Evolutionary conservation across 352 stramenopile genomes (phyloP), one percentile per base, ranked within the genome.

Genomic region (Globisporangium carolinianum): DNA sequence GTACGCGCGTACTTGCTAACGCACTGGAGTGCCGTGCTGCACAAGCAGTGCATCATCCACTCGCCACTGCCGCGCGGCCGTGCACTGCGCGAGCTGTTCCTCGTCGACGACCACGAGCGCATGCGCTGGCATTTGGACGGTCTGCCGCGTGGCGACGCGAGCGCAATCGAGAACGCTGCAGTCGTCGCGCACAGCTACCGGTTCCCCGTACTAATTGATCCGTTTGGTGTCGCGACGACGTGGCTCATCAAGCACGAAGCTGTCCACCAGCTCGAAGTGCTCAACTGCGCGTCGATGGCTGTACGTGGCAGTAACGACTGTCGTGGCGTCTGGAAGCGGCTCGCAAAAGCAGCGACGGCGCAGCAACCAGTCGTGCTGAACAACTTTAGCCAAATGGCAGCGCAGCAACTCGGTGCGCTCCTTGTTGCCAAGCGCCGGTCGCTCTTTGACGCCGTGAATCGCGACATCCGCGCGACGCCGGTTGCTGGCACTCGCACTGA

Each of bases 191-290:
- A 71, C 6, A 76, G 67, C 48, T 87, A 79, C 51, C 65, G 67
- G 6, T 66, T 76, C 4, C 80, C 83, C 5, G 39, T 89, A 0
- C 12, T 93, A 1, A 68, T 93, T 17, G 80, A 93, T 55, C 80
- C 80, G 6, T 64, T 79, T n/a, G 58, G 66, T 6, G 63, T 90
- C 32, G 79, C 75, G 12, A 68, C 52, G 3, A 60, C 73, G 1
- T 91, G 83, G 83, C 47, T 93, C 8, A 75, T 63, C 47, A 66
- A 67, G 38, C 67, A 79, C 4, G 59, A 82, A 4, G 47, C 60
- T 12, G 36, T 42, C 9, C 47, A 46, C 4, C 58, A 51, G 18
- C 47, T 51, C 0, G 47, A 53, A 15, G 32, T 52, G 39, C 15
- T 65, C 7, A 47, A 39, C 47, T 60, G 53, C 36, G 48, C 37